These are phyloP conservation scores for Globisporangium parvum DNA, from an alignment of 352 stramenopile species.

Conservation along the genomic window DNA sequence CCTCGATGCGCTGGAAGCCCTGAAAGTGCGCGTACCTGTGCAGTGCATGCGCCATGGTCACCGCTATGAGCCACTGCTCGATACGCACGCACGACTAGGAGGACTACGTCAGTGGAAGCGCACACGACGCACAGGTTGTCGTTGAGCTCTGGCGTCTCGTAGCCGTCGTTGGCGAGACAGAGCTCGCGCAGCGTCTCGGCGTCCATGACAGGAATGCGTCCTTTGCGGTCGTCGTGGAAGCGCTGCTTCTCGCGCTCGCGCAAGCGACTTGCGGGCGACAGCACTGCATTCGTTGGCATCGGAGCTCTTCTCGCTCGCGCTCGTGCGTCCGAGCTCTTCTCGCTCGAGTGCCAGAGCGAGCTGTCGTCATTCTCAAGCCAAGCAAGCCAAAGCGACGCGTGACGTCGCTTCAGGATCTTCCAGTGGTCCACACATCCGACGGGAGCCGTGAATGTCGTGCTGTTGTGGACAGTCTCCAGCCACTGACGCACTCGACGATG, in stretches of 20 bases:
- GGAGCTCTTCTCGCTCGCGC: not conserved
- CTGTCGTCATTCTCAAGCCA: no score
- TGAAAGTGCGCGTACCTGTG: conserved; percentile 90
- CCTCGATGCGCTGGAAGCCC: conserved; percentile 92
- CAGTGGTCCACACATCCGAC: no score
- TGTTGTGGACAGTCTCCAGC: no score
- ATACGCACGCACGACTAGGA: not conserved
- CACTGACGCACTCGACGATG: no score
- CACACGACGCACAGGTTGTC: conserved; percentile 62
- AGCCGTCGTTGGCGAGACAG: conserved; percentile 90
- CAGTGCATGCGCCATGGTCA: conserved; percentile 17
- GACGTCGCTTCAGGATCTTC: no score
- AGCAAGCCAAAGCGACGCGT: no score
- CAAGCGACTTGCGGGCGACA: conserved; percentile 47
- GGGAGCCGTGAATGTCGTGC: no score
- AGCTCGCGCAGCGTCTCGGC: conserved; percentile 75
- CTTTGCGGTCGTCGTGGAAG: conserved; percentile 58
- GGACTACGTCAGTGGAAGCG: no score
- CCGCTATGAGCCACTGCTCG: no score
- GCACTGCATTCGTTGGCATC: conserved; percentile 39
- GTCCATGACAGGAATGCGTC: conserved; percentile 84
- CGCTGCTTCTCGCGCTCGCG: conserved; percentile 64
- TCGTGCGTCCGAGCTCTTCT: no score
- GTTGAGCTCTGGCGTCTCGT: conserved; percentile 77
- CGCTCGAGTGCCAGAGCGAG: no score